Evolutionary conservation across 2,329 filamentous ascomycete genomes (phyloP), one percentile per base, ranked within the genome.

Genomic region (Trichoderma sp.): DNA sequence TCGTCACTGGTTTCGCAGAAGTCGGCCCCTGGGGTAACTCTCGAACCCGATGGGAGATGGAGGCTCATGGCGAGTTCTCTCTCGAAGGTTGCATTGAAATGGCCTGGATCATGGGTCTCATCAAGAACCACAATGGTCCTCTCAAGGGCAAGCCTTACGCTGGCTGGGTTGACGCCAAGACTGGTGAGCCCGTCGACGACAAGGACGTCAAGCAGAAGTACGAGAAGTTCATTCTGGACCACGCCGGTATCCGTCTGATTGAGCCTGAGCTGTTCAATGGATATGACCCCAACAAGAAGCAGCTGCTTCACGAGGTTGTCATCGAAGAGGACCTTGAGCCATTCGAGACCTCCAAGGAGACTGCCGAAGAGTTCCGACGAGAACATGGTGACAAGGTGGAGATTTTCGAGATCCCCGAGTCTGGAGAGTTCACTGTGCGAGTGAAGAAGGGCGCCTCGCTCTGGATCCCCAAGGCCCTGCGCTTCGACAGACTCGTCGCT

Each of bases 91-190:
- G 96, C 76, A 91, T 99, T 70, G 96, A 99, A 82, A 99, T 99
- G 96, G 94, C 96, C 37, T 99, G 96, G 96, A 93, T 99, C 81
- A 99, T 98, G 95, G 96, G 96, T 77, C 89, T 98, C 70, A 98
- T 99, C 84, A 97, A 95, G 86, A 97, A 99, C 81, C 93, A 97
- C 85, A 98, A 98, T 75, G 96, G 96, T 21, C 90, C 91, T 37
- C 89, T 99, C 79, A 99, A 99, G 85, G 96, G 96, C 79, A 91
- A 97, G 83, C 91, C 91, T 72, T 98, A 99, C 83, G 93, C 95
- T 73, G 96, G 96, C 74, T 99, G 93, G 94, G 93, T 99, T 69
- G 96, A 99, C 77, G 86, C 89, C 78, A 98, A 98, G 87, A 90
- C 93, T 66, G 93, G 93, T 54, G 95, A 98, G 69, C 96, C 96